Conservation (phyloP, 1,284 basidiomycete species). For the Veloboletus limbatus region DNA sequence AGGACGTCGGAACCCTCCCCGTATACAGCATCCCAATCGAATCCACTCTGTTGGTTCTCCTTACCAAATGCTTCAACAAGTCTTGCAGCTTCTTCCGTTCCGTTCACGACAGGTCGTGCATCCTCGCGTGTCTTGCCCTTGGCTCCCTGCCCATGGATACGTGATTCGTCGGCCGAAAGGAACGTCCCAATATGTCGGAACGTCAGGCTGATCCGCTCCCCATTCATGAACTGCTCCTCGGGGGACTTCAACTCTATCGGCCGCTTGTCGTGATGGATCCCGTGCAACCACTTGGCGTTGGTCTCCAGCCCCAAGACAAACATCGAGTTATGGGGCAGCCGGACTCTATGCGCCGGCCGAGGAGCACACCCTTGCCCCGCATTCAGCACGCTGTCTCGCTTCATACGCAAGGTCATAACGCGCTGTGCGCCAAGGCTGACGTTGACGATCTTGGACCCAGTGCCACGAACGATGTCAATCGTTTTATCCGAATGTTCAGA, state of each 20-base stretch:
- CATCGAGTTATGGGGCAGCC: conserved; percentile 73
- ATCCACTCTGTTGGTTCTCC: conserved; percentile 65
- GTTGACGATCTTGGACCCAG: conserved; percentile 71
- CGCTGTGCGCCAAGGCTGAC: conserved; percentile 73
- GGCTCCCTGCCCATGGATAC: conserved; percentile 70
- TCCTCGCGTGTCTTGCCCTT: conserved; percentile 52
- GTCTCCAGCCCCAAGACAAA: conserved; percentile 71
- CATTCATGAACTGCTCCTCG: conserved; percentile 49
- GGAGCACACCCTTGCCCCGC: conserved; percentile 23
- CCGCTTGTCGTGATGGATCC: conserved; percentile 69
- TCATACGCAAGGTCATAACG: conserved; percentile 63
- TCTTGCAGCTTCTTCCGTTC: conserved; percentile 46
- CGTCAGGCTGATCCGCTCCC: conserved; percentile 73
- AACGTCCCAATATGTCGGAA: conserved; percentile 76
- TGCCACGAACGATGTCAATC: conserved; percentile 66
- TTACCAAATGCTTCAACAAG: conserved; percentile 63
- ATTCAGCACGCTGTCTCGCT: conserved; percentile 44
- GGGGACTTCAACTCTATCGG: conserved; percentile 46
- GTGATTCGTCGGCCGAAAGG: conserved; percentile 45
- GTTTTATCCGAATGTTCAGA: conserved; percentile 83
- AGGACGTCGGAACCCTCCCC: conserved; percentile 66
- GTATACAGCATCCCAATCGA: conserved; percentile 64
- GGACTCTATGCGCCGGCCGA: conserved; percentile 56
- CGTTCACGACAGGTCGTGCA: conserved; percentile 49
- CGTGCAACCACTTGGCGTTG: conserved; percentile 68